Evolutionary conservation across 2,329 filamentous ascomycete species (phyloP), one percentile per base, ranked within the genome.

Genomic region (Calonectria multiphialidica): DNA sequence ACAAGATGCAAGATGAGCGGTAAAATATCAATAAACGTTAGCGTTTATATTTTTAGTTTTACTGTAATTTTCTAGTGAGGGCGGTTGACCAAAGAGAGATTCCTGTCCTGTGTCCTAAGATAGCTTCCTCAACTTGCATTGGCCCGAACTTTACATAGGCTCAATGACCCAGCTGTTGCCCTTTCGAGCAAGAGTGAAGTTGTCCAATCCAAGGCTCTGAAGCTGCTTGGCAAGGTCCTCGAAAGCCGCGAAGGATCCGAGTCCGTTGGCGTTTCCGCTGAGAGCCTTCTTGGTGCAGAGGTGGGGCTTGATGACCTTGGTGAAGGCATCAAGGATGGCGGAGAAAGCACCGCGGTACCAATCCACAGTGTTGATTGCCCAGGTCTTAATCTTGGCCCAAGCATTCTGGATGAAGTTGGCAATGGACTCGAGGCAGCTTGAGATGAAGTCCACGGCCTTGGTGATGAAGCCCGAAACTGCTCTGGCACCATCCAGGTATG

Each of bases 121-220:
- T 13, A 12, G 3, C n/a, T 47, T 21, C 44, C 44, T 47, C 44
- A 23, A 13, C n/a, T 10, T 13, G 8, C 44, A 47, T 47, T 23
- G 44, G 44, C 44, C 44, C 15, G 10, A 18, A 23, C 3, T n/a
- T 59, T 59, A 59, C 53, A 59, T 59, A 16, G 53, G 33, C 53
- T 59, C 53, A 23, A 59, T 59, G 33, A 59, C 53, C 53, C 53
- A 59, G 53, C 53, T 59, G 53, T 40, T 59, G 21, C 53, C 53
- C 53, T 59, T 59, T 21, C 53, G 53, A 59, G 53, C 53, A 28
- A 59, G 53, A 40, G 53, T 59, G 21, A 59, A 59, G 53, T 59
- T 59, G n/a, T 59, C 53, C 33, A 59, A 15, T 18, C 53, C 53
- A 12, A 59, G 53, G 35, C 7, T 59, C 53, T 59, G 53, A 13